Conservation (phyloP, 495 filamentous ascomycete species). For the Aspergillus diversus region DNA sequence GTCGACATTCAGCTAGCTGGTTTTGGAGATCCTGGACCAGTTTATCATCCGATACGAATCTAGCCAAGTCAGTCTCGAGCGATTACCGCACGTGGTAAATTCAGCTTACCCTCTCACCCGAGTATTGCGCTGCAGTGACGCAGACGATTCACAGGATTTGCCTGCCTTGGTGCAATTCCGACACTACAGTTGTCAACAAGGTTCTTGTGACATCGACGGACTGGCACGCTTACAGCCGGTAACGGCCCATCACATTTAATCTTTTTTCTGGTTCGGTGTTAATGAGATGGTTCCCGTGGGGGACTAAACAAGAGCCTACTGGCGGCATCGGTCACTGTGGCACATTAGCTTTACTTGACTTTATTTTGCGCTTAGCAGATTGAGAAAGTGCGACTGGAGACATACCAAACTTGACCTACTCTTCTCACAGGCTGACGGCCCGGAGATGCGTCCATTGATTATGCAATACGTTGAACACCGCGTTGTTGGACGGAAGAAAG, state of each 20-base stretch:
- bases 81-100: background rate
- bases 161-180: constrained; percentile 2
- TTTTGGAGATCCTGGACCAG: background rate
- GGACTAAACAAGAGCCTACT: background rate
- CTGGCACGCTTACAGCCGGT: background rate
- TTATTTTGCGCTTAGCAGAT: background rate
- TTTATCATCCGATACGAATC: background rate
- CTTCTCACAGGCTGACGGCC: background rate
- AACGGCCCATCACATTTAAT: background rate
- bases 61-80: background rate
- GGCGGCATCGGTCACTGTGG: background rate
- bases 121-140: background rate
- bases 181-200: background rate
- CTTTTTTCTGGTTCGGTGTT: background rate
- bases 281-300: background rate
- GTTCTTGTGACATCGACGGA: background rate
- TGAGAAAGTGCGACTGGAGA: background rate
- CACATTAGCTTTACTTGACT: background rate
- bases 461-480: background rate
- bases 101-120: constrained; percentile 1
- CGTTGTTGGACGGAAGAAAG: background rate
- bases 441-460: background rate
- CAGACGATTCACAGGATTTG: constrained; percentile 1
- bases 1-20: background rate
- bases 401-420: constrained; percentile 5